These are phyloP conservation scores for Ceratobasidium sp. DNA, from an alignment of 1,284 basidiomycete genomes.

Conservation along the genomic window DNA sequence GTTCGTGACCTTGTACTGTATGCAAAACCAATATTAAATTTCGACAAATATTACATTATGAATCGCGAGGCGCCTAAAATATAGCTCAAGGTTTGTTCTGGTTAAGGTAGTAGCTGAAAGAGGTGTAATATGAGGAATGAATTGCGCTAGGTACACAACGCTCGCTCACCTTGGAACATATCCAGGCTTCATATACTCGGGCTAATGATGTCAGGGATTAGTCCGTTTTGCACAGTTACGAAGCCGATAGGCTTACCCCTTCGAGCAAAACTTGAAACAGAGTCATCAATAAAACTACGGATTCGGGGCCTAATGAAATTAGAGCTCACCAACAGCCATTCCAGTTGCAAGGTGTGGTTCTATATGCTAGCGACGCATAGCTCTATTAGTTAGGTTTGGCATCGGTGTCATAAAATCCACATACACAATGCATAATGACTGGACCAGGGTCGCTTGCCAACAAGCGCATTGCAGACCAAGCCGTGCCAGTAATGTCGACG, in stretches of 20 bases:
- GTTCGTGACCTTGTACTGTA: too few species aligned
- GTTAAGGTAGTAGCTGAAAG: slow-evolving; percentile 3
- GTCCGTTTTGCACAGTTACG: neutral
- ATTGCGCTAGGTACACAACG: too few species aligned
- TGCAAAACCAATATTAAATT: too few species aligned
- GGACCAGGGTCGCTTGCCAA: slow-evolving; percentile 8
- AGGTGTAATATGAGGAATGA: neutral
- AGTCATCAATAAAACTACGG: neutral
- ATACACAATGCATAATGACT: slow-evolving; percentile 12
- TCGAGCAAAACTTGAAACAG: neutral
- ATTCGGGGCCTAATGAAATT: neutral
- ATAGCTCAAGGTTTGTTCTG: slow-evolving; percentile 16
- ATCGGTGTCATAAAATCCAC: neutral
- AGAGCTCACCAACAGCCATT: neutral
- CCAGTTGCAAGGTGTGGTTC: slow-evolving; percentile 22
- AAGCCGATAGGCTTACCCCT: neutral
- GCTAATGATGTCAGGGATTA: neutral
- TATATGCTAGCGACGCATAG: neutral
- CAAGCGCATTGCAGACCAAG: slow-evolving; percentile 14
- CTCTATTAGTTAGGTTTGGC: too few species aligned
- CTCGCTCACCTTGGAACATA: slow-evolving; percentile 11
- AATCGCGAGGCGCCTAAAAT: too few species aligned
- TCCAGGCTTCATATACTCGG: slow-evolving; percentile 1
- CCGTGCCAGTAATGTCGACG: slow-evolving; percentile 2
- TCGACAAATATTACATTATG: too few species aligned